Evolutionary conservation across 768 basidiomycete genomes (phyloP), one percentile per base, ranked within the genome.

Genomic region (Cystobasidium tubakii): DNA sequence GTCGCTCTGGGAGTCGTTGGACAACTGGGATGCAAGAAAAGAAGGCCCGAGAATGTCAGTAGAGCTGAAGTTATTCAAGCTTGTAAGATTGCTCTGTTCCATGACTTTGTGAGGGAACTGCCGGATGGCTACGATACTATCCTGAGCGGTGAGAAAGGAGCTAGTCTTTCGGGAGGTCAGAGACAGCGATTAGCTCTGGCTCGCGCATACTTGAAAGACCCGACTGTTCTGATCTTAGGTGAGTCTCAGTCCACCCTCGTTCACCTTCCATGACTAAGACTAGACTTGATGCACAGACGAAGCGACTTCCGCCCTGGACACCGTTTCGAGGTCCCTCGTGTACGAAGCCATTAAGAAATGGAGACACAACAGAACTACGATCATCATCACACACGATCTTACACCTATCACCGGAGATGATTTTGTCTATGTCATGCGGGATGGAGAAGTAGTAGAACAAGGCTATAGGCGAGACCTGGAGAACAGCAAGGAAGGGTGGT

Each of bases 311-410:
- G 84, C 84, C 0, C 80, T 98, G 73, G 95, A 97, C 81, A 86
- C 88, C 15, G 88, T 89, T 1, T 91, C 93, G 1, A 89, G 94
- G 23, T 83, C 91, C 27, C 86, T 92, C 55, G 91, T 97, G 23
- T 91, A 91, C 75, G 84, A 84, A 62, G 83, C 83, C 10, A 80
- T 87, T 81, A 86, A 85, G 78, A 81, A 81, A 1, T 91, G 89
- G 89, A 84, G 91, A 7, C 79, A 80, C 19, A 89, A 89, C 82
- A 87, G 87, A 77, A 97, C 91, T 3, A 96, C 91, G 6, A 88
- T 94, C 79, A 88, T 94, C 75, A 96, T 97, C 80, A 97, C 95
- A 0, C 95, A 98, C 81, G 96, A 98, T 77, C 86, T 98, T 21
- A 88, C 88, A 0, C 90, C 93, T 76, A 89, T 99, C 76, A 81